These are phyloP conservation scores for Naganishia vaughanmartiniae DNA, from an alignment of 768 basidiomycete genomes.

Conservation along the genomic window DNA sequence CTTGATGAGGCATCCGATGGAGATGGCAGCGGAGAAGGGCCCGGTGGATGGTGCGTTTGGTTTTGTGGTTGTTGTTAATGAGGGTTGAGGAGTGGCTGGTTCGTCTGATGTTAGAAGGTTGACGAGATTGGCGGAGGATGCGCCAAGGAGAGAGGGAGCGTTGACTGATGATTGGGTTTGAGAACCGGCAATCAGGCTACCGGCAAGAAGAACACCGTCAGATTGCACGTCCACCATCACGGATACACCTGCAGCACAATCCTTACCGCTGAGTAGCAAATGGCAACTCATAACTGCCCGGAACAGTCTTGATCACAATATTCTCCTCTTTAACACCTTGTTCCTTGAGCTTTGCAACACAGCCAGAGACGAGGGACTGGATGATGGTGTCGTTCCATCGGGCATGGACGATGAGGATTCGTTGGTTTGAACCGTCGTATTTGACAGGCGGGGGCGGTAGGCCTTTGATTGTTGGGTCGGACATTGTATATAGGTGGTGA, in stretches of 20 bases:
- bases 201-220: not conserved
- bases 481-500: conserved; percentile 35
- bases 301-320: conserved; percentile 85
- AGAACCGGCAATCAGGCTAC: conserved; percentile 82
- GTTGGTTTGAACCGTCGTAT: conserved; percentile 75
- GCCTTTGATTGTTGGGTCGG: conserved; percentile 70
- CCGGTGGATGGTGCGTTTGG: conserved; percentile 50
- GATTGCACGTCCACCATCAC: conserved; percentile 6
- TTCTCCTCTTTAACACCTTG: conserved; percentile 84
- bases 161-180: conserved; percentile 74
- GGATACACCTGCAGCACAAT: conserved; percentile 30
- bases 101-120: conserved; percentile 60
- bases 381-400: conserved; percentile 92
- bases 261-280: conserved; percentile 76
- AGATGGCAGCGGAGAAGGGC: conserved; percentile 92
- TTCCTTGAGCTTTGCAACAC: conserved; percentile 73
- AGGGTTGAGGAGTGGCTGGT: conserved; percentile 51
- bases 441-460: conserved; percentile 61
- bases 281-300: conserved; percentile 93
- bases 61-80: conserved; percentile 50
- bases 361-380: conserved; percentile 76
- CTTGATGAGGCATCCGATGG: conserved; percentile 97
- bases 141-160: conserved; percentile 75
- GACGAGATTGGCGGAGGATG: conserved; percentile 53
- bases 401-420: conserved; percentile 90